Evolutionary conservation across 352 stramenopile species (phyloP), one percentile per base, ranked within the genome.

Genomic region (Phytophthora fragariae): DNA sequence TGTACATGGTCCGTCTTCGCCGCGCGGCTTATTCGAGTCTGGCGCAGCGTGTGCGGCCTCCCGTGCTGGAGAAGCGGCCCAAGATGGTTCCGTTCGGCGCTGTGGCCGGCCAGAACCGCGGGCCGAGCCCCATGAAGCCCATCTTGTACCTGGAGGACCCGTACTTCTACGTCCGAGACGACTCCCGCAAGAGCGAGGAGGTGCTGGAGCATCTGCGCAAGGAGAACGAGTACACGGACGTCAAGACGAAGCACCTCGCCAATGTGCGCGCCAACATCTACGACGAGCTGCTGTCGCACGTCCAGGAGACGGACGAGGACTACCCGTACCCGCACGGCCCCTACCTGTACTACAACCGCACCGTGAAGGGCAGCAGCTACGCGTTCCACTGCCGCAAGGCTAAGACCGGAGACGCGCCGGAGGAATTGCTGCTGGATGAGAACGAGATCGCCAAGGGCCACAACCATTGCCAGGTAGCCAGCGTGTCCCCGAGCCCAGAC

Each of bases 131-230:
- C 35, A 96, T 99, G 77, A 91, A 97, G 67, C 96, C 96, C 27
- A 81, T 95, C 21, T 68, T 94, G 69, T 87, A 93, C 58, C 78
- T 99, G 55, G 88, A 96, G 21, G 95, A 99, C 85, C 94, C 94
- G 56, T 99, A 98, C 79, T 98, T 96, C 62, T 99, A 98, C 93
- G 86, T 98, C 56, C 92, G 96, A 35, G 97, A 99, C 74, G 96
- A 99, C 69, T 82, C 86, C 33, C 89, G 97, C 74, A 95, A 95
- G 60, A 96, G 97, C 68, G 70, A 91, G 58, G 92, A 98, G 63
- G 86, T 99, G 52, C 72, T 99, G 21, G 81, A 94, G 58, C 93
- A 99, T 79, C 72, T 99, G 57, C 77, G 87, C 29, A 81, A 92
- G 54, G 97, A 99, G 73, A 99, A 99, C 76, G 85, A 79, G 29